Base-by-base conservation (phyloP, 2,329 filamentous ascomycete genomes). In the Drechslerella dactyloides region DNA sequence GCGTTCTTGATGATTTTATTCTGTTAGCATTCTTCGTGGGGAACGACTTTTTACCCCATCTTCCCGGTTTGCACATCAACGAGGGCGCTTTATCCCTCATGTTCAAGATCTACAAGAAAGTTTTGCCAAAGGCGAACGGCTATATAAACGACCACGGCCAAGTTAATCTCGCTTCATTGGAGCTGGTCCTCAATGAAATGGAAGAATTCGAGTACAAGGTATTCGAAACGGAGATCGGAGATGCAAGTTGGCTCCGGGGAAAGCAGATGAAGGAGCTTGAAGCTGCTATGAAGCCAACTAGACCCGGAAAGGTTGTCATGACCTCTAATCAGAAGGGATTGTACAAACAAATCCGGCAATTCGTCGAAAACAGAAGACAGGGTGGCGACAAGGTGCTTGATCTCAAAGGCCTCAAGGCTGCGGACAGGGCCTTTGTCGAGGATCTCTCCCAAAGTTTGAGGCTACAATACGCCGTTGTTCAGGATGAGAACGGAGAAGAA, bases 21-120 rank as follows among this genome's bases (percentile, higher is more conserved):
- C 86, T 99, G 73, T 97, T 99, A 92, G 93, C 93, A 53, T 99
- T 99, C 82, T 99, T 99, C 80, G 91, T 99, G 77, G 94, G 94
- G 79, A 99, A 99, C 81, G 94, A 99, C 85, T 99, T 99, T 82
- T 85, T 99, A 80, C 94, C 94, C 1, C 97, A 99, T 81, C 84
- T 99, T 68, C 96, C 96, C 3, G 91, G 96, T 78, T 82, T 99
- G 75, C 94, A 99, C 81, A 99, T 99, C 81, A 99, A 99, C 80
- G 96, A 99, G 81, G 96, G 94, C 75, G 94, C 96, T 21, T 82
- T 99, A 80, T 91, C 93, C 23, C 89, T 94, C 78, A 99, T 99
- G 94, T 99, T 99, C 80, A 89, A 90, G 78, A 87, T 96, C 70
- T 99, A 99, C 84, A 97, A 97, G 81, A 85, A 89, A 53, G 87